These are phyloP conservation scores for Remersonia thermophila DNA, from an alignment of 2,329 filamentous ascomycete genomes.

Conservation along the genomic window DNA sequence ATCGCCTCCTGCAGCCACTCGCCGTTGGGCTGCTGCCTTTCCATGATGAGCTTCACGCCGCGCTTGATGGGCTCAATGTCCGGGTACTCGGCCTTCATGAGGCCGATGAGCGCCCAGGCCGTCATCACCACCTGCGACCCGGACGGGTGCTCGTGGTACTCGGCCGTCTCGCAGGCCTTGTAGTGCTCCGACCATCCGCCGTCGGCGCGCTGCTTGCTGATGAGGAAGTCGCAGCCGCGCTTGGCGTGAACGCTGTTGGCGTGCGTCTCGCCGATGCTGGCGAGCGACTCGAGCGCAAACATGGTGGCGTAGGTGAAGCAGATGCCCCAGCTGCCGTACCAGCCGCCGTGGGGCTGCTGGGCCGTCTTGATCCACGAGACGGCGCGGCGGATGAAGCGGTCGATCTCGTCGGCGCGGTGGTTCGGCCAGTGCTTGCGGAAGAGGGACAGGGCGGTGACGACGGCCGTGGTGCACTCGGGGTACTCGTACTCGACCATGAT, in stretches of 20 bases:
- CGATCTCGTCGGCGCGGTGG: constrained; percentile 67
- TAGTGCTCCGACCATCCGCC: constrained; percentile 98
- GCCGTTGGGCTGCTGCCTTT: constrained; percentile 72
- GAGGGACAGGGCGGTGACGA: constrained; percentile 72
- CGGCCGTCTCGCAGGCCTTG: constrained; percentile 62
- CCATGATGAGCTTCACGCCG: constrained; percentile 72
- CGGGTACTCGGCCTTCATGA: constrained; percentile 75
- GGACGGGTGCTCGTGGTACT: constrained; percentile 61
- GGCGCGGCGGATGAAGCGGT: constrained; percentile 56
- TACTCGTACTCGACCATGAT: constrained; percentile 99
- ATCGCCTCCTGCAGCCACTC: constrained; percentile 95
- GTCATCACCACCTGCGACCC: constrained; percentile 89
- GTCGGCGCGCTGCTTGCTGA: constrained; percentile 73
- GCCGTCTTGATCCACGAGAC: constrained; percentile 71
- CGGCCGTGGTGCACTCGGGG: constrained; percentile 92
- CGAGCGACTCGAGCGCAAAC: constrained; percentile 85
- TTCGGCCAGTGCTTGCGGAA: constrained; percentile 73
- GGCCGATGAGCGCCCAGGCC: constrained; percentile 72
- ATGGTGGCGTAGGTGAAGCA: constrained; percentile 96
- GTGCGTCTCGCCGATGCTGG: constrained; percentile 71
- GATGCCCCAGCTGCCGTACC: constrained; percentile 97
- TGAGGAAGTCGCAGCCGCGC: constrained; percentile 72
- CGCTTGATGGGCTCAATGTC: constrained; percentile 58
- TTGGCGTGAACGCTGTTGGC: constrained; percentile 57
- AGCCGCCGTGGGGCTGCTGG: constrained; percentile 74